Evolutionary conservation across 2,329 filamentous ascomycete species (phyloP).

Genomic region (Hypoxylon rubiginosum): DNA sequence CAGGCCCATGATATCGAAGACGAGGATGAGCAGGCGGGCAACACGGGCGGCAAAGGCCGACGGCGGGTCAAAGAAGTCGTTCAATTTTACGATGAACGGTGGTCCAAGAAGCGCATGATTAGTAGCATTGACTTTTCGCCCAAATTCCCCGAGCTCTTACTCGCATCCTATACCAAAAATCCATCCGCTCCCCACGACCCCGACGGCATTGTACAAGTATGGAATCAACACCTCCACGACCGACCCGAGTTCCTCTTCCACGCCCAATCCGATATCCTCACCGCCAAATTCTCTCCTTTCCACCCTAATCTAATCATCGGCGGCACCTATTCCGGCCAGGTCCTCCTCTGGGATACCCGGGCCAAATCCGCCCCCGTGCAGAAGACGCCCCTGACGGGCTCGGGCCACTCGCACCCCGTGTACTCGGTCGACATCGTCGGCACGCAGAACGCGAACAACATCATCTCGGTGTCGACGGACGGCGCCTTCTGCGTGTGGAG

Average conservation of each 20-base stretch:
- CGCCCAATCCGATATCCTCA: slow-evolving; percentile 93
- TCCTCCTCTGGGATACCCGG: slow-evolving; percentile 96
- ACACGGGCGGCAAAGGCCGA: slow-evolving; percentile 77
- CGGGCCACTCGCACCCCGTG: slow-evolving; percentile 95
- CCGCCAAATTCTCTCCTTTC: slow-evolving; percentile 98
- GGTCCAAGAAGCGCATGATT: slow-evolving; percentile 98
- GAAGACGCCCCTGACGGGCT: slow-evolving; percentile 94
- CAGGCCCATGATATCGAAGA: slow-evolving; percentile 82
- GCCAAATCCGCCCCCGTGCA: slow-evolving; percentile 91
- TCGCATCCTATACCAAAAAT: slow-evolving; percentile 98
- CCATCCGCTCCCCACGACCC: slow-evolving; percentile 94
- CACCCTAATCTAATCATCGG: slow-evolving; percentile 97
- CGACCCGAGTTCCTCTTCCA: slow-evolving; percentile 97
- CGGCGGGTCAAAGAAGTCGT: slow-evolving; percentile 86
- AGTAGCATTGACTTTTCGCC: slow-evolving; percentile 95
- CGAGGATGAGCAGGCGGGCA: slow-evolving; percentile 82
- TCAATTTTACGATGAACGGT: slow-evolving; percentile 94
- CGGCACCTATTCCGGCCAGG: slow-evolving; percentile 95
- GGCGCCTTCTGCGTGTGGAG: slow-evolving; percentile 98
- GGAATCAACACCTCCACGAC: slow-evolving; percentile 96
- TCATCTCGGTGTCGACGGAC: slow-evolving; percentile 96
- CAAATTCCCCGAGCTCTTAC: slow-evolving; percentile 92
- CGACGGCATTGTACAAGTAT: slow-evolving; percentile 93
- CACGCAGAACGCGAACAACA: slow-evolving; percentile 98
- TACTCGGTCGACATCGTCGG: slow-evolving; percentile 96